These are phyloP conservation scores for Lichtheimia ornata DNA, from an alignment of 371 early-diverging fungal genomes.

Conservation along the genomic window DNA sequence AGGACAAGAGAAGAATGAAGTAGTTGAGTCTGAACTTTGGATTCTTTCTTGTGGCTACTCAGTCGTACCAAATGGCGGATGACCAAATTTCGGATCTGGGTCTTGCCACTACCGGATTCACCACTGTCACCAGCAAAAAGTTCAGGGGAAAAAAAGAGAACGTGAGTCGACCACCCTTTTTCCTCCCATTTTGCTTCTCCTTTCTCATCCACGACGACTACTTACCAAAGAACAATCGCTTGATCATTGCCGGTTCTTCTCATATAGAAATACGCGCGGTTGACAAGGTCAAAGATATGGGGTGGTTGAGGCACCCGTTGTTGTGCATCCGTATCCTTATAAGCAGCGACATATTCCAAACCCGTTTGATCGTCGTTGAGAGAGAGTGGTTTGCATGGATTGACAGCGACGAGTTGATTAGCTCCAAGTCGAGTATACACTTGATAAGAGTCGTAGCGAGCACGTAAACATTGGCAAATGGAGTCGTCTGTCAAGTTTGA, in stretches of 20 bases:
- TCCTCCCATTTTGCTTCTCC: constrained; percentile 42
- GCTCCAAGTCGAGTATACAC: constrained; percentile 70
- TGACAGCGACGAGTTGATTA: constrained; percentile 48
- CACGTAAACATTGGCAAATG: constrained; percentile 49
- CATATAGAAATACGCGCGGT: constrained; percentile 48
- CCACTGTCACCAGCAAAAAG: constrained; percentile 56
- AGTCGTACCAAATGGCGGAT: constrained; percentile 70
- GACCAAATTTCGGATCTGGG: constrained; percentile 64
- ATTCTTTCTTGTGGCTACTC: constrained; percentile 76
- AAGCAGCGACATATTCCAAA: constrained; percentile 38
- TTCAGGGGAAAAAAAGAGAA: constrained; percentile 4
- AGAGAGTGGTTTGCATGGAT: constrained; percentile 56
- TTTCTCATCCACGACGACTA: too few relatives aligned
- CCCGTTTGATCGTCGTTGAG: constrained; percentile 48
- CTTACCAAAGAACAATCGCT: constrained; percentile 39
- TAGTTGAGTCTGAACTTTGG: constrained; percentile 71
- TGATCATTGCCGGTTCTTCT: constrained; percentile 46
- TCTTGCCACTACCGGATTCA: constrained; percentile 84
- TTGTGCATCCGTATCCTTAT: constrained; percentile 29
- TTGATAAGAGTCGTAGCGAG: constrained; percentile 49
- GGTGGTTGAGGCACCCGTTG: constrained; percentile 47
- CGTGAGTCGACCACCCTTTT: constrained; percentile 53
- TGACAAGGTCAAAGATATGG: constrained; percentile 43
- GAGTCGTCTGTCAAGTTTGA: constrained; percentile 35
- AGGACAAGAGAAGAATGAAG: constrained; percentile 70